Conservation (phyloP, 1,284 basidiomycete genomes). For the Serendipita sp. region DNA sequence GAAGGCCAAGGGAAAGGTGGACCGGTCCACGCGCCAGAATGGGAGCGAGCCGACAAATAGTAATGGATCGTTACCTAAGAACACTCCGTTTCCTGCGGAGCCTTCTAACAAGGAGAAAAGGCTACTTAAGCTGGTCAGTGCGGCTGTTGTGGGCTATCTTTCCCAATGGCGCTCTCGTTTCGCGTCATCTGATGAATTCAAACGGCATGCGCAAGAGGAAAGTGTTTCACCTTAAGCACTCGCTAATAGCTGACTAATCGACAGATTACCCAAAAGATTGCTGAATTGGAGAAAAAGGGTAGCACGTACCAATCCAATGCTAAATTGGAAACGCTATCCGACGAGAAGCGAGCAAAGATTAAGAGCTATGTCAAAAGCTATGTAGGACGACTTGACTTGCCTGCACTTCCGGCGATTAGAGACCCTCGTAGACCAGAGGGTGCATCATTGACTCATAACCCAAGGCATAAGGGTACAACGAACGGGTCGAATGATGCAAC, state of each 20-base stretch:
- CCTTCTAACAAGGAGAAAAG: conserved; percentile 67
- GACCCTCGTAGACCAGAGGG: not conserved
- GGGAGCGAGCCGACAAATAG: not conserved
- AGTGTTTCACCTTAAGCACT: conserved; percentile 17
- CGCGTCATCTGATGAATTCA: conserved; percentile 67
- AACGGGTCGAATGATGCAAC: no score
- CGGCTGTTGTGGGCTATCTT: conserved; percentile 83
- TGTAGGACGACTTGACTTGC: conserved; percentile 40
- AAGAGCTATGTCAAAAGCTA: conserved; percentile 90
- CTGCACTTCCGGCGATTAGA: not conserved
- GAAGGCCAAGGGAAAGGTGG: conserved; percentile 23
- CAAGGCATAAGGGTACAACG: no score
- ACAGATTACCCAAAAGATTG: conserved; percentile 65
- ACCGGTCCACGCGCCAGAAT: conserved; percentile 26
- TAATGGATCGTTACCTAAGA: not conserved
- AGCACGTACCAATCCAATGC: conserved; percentile 50
- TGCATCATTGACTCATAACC: no score
- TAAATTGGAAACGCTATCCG: conserved; percentile 62
- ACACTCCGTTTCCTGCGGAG: conserved; percentile 19
- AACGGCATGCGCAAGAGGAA: conserved; percentile 91
- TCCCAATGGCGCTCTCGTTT: conserved; percentile 74
- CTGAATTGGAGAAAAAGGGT: conserved; percentile 88
- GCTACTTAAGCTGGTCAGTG: conserved; percentile 71
- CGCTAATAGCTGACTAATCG: conserved; percentile 4
- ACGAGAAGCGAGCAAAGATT: conserved; percentile 81